A percentile compares a stretch with the other conserved stretches of the same genome.
These are phyloP conservation scores for Penicillium hesseltinei DNA, from an alignment of 2,329 filamentous ascomycete species.

Conservation along the genomic window DNA sequence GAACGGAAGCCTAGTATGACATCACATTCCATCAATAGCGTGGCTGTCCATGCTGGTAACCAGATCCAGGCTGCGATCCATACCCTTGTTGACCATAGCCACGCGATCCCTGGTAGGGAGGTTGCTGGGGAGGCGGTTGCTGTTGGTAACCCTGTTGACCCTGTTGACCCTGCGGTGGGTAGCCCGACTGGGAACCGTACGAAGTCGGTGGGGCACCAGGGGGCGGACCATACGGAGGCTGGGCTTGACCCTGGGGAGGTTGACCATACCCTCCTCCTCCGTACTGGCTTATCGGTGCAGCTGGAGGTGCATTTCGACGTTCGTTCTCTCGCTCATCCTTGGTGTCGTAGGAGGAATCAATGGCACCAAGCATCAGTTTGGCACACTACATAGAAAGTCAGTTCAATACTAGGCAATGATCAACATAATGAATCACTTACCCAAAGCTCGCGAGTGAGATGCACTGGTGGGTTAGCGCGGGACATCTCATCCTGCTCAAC, in stretches of 20 bases:
- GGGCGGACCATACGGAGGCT: conserved; percentile 21
- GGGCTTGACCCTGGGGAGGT: conserved; percentile 22
- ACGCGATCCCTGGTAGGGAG: conserved; percentile 12
- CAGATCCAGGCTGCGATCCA: conserved; percentile 17
- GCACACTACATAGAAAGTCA: conserved; percentile 46
- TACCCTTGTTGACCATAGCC: conserved; percentile 29
- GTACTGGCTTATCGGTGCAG: conserved; percentile 39
- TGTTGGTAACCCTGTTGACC: conserved; percentile 2
- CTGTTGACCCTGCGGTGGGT: conserved; percentile 1
- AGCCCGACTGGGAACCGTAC: conserved; percentile 14
- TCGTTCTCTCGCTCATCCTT: conserved; percentile 60
- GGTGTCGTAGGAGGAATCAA: conserved; percentile 64
- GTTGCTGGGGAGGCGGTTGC: conserved; percentile 1
- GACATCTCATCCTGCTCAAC: conserved; percentile 67
- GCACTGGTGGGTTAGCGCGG: conserved; percentile 59
- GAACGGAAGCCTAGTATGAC: conserved; percentile 2
- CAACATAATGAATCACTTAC: conserved; percentile 28
- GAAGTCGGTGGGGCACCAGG: conserved; percentile 15
- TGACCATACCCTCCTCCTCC: conserved; percentile 31
- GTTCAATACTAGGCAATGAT: neutral
- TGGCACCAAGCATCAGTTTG: conserved; percentile 66
- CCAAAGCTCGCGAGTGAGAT: conserved; percentile 65
- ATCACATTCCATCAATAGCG: conserved; percentile 25
- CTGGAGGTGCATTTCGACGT: conserved; percentile 27
- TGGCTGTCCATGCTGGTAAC: conserved; percentile 19